These are phyloP conservation scores for Globisporangium recalcitrans DNA, from an alignment of 352 stramenopile genomes.

Conservation along the genomic window DNA sequence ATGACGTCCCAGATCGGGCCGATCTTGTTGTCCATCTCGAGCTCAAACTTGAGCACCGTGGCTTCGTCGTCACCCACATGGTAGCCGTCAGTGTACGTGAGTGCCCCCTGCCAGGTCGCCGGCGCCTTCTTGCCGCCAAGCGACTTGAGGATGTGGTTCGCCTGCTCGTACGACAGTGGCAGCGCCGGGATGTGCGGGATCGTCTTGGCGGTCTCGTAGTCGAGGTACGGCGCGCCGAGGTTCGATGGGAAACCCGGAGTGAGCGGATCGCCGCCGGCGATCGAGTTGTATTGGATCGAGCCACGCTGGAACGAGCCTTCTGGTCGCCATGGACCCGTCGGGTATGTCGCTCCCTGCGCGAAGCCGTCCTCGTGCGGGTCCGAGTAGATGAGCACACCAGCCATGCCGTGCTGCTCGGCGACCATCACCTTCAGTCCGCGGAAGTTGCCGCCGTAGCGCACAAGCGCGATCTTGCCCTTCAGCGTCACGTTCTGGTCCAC, in stretches of 20 bases:
- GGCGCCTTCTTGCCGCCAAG: constrained; percentile 56
- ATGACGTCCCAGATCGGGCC: constrained; percentile 87
- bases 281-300: constrained; percentile 76
- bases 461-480: constrained; percentile 75
- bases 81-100: constrained; percentile 60
- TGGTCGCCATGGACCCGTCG: constrained; percentile 74
- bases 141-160: constrained; percentile 59
- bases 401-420: constrained; percentile 66
- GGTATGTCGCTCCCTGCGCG: constrained; percentile 54
- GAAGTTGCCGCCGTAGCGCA: constrained; percentile 79
- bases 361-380: constrained; percentile 87
- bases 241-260: constrained; percentile 45
- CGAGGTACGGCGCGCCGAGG: constrained; percentile 29
- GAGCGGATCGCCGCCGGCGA: constrained; percentile 67
- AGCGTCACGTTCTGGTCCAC: constrained; percentile 61
- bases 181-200: constrained; percentile 68
- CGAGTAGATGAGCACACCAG: constrained; percentile 85
- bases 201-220: constrained; percentile 39
- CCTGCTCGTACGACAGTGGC: constrained; percentile 80
- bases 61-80: constrained; percentile 60
- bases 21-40: constrained; percentile 76
- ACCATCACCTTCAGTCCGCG: constrained; percentile 83
- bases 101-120: constrained; percentile 51
- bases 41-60: constrained; percentile 52
- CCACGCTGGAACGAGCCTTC: constrained; percentile 80